These are phyloP conservation scores for Plectranthus barbatus DNA, from an alignment of 257 asterid species.

Conservation along the genomic window DNA sequence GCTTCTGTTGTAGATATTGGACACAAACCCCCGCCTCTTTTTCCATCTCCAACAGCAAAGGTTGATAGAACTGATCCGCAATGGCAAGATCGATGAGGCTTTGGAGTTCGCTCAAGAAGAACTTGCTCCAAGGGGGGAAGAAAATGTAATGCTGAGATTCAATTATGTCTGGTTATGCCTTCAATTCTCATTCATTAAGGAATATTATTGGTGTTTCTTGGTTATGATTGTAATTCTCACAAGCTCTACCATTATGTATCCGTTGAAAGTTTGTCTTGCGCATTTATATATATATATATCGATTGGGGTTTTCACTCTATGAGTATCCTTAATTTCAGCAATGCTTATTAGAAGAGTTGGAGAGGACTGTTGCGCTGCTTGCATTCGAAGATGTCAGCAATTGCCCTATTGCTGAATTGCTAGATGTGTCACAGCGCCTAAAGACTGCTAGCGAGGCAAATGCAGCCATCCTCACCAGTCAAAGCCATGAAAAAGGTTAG, in stretches of 20 bases:
- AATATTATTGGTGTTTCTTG: background rate
- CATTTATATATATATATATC: background rate
- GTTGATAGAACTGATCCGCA: slow-evolving; percentile 70
- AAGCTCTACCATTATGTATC: background rate
- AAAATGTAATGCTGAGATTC: slow-evolving; percentile 44
- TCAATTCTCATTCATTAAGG: background rate
- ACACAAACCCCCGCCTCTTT: slow-evolving; percentile 70
- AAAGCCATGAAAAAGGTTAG: slow-evolving; percentile 87
- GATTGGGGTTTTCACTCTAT: background rate
- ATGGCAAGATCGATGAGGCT: slow-evolving; percentile 73
- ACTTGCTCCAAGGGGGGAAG: slow-evolving; percentile 93
- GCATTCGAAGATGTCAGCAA: slow-evolving; percentile 65
- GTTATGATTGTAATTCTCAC: background rate
- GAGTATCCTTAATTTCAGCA: slow-evolving; percentile 31
- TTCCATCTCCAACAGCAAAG: slow-evolving; percentile 92
- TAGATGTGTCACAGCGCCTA: slow-evolving; percentile 70
- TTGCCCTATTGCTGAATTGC: slow-evolving; percentile 66
- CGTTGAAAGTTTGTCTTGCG: background rate
- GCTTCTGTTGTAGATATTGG: slow-evolving; percentile 60
- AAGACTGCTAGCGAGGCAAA: slow-evolving; percentile 80
- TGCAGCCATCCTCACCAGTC: slow-evolving; percentile 82
- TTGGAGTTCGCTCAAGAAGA: slow-evolving; percentile 89
- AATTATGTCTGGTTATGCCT: background rate
- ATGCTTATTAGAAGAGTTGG: slow-evolving; percentile 68
- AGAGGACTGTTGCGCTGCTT: slow-evolving; percentile 70